Percentiles rank a stretch among this genome's conserved stretches.
These are phyloP conservation scores for Phytophthora sojae DNA, from an alignment of 352 stramenopile species.

Conservation along the genomic window DNA sequence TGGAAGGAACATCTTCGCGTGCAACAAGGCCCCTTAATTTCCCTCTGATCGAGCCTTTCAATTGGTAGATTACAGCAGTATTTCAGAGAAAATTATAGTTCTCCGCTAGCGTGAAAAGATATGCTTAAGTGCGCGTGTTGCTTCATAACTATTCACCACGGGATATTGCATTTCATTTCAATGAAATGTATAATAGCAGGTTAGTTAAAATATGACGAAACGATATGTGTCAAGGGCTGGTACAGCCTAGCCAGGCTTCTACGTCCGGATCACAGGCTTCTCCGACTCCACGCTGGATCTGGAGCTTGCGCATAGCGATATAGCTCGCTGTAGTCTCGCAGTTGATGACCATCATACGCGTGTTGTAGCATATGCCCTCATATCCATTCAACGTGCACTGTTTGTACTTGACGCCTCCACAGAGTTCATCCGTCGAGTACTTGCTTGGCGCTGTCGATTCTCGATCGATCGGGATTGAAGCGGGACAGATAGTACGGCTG, in stretches of 20 bases:
- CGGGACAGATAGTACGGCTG: not conserved
- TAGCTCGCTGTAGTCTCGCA: slow-evolving; percentile 30
- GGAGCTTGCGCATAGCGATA: slow-evolving; percentile 40
- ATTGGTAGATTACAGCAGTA: too few species aligned
- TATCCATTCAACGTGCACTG: slow-evolving; percentile 29
- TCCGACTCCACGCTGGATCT: slow-evolving; percentile 40
- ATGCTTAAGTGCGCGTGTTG: too few species aligned
- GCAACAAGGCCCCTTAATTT: too few species aligned
- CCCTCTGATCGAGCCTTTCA: too few species aligned
- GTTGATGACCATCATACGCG: slow-evolving; percentile 42
- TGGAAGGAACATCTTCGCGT: too few species aligned
- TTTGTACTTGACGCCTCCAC: slow-evolving; percentile 40
- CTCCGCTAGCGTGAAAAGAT: too few species aligned
- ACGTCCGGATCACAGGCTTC: slow-evolving; percentile 34
- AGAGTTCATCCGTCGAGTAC: slow-evolving; percentile 36
- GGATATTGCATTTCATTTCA: too few species aligned
- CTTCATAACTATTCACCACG: too few species aligned
- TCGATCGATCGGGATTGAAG: slow-evolving; percentile 6
- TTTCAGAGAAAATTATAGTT: too few species aligned
- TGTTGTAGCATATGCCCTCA: slow-evolving; percentile 52
- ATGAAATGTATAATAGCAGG: too few species aligned
- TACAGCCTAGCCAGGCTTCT: slow-evolving; percentile 49
- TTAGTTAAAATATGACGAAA: too few species aligned
- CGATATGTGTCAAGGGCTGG: not conserved
- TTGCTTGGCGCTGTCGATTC: slow-evolving; percentile 15